Base-by-base conservation (phyloP, 2,329 filamentous ascomycete genomes). In the Zasmidium cellare region DNA sequence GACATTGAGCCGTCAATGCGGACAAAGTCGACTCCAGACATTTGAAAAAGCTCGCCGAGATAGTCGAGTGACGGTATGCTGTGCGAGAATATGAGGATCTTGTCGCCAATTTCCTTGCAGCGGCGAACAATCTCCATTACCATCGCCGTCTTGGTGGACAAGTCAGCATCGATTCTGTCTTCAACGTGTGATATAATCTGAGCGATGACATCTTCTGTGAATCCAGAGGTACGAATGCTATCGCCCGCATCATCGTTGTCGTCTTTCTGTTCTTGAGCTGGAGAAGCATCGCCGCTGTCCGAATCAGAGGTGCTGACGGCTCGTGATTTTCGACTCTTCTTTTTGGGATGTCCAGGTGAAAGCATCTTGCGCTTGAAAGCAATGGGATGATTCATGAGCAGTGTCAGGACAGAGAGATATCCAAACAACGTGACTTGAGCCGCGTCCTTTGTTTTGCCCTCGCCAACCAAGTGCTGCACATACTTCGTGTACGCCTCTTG, bases 71-170 rank as follows among this genome's bases (percentile, higher is more conserved):
- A 89, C 0, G 78, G 75, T 11, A 91, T 78, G 14, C 86, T 89
- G 54, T 91, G 88, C 0, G 88, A 90, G 68, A 97, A 97, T 0
- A 96, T 77, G 1, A 97, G 79, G 1, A 92, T 83, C 67, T 92
- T 92, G 71, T 97, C 92, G 0, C 81, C 80, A 0, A 79, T 74
- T 1, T 71, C 70, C 41, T 81, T 82, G 6, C 87, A 87, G 61
- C 87, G 81, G 20, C 87, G 78, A 0, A 96, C 72, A 51, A 97
- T 93, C 47, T 81, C 75, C 46, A 85, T 75, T n/a, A 96, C 76
- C 5, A 92, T 76, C 12, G 78, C 67, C 6, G 88, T 82, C 69
- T 94, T 93, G 69, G 86, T 81, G 0, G 91, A 96, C 12, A 87
- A 72, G 0, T 71, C 65, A 1, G 82, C 69, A 3, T 81, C 76